Conservation (phyloP, 768 basidiomycete genomes). For the Paxillus rubicundulus region DNA sequence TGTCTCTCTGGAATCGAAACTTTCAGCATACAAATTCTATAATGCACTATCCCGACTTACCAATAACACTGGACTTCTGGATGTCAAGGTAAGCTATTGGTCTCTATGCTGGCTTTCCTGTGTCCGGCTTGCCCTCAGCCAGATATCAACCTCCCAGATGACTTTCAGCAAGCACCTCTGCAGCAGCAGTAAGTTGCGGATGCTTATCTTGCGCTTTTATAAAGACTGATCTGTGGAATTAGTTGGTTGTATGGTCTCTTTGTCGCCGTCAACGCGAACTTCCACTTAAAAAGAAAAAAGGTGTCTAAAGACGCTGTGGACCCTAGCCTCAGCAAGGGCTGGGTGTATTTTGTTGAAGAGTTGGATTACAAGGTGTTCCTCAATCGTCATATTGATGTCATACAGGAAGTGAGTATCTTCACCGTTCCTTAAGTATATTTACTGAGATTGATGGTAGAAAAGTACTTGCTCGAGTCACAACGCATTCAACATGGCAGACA, state of each 20-base stretch:
- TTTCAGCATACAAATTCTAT: constrained; percentile 28
- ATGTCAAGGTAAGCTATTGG: neutral
- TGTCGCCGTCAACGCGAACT: constrained; percentile 34
- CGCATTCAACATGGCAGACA: constrained; percentile 3
- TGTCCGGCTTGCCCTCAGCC: constrained; percentile 32
- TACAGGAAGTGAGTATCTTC: too few species aligned
- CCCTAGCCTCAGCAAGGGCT: too few species aligned
- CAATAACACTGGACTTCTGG: constrained; percentile 22
- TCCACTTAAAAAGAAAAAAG: constrained; percentile 26
- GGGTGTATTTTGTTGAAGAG: constrained; percentile 25
- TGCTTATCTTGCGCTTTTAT: too few species aligned
- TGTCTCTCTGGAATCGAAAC: constrained; percentile 29
- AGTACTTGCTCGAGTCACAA: constrained; percentile 16
- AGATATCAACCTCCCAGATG: constrained; percentile 21
- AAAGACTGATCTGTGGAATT: too few species aligned
- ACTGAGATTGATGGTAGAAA: too few species aligned
- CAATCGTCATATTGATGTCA: too few species aligned
- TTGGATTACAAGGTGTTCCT: constrained; percentile 17
- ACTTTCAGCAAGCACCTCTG: constrained; percentile 11
- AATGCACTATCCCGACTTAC: constrained; percentile 20
- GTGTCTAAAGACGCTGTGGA: too few species aligned
- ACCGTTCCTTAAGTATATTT: too few species aligned
- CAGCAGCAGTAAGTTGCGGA: neutral
- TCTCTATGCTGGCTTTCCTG: constrained; percentile 7
- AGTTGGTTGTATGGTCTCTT: constrained; percentile 3